Evolutionary conservation across 2,329 filamentous ascomycete species (phyloP).

Genomic region (Aspergillus calidoustus): DNA sequence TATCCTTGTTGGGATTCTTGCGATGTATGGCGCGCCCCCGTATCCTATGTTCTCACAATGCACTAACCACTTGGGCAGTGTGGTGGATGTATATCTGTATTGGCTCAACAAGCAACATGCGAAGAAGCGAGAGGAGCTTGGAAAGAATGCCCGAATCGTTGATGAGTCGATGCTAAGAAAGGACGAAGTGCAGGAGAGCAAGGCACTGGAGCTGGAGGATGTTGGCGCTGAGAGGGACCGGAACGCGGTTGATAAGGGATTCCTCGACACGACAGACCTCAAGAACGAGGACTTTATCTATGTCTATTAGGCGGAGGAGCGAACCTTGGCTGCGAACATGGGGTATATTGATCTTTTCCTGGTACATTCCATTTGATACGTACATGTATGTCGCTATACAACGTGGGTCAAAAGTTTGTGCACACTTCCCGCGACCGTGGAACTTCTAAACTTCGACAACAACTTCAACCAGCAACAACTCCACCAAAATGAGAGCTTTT

Average conservation of each 20-base stretch:
- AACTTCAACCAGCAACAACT: too few relatives aligned
- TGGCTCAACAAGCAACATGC: conserved; percentile 37
- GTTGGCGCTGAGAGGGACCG: neutral
- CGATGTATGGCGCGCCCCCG: conserved; percentile 23
- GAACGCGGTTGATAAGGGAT: conserved; percentile 17
- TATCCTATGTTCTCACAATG: neutral
- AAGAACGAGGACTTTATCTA: conserved; percentile 28
- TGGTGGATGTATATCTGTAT: conserved; percentile 38
- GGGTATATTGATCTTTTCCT: neutral
- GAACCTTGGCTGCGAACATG: neutral
- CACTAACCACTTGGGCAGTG: conserved; percentile 11
- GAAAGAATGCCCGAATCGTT: conserved; percentile 34
- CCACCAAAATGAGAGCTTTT: too few relatives aligned
- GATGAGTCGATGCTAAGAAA: conserved; percentile 43
- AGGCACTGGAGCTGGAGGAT: conserved; percentile 19
- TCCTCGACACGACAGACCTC: conserved; percentile 23
- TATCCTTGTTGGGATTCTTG: conserved; percentile 32
- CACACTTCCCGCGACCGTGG: too few relatives aligned
- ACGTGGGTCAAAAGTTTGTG: too few relatives aligned
- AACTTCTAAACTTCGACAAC: too few relatives aligned
- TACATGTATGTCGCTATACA: neutral
- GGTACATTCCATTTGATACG: neutral
- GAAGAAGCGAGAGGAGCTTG: conserved; percentile 33
- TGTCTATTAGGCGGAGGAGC: conserved; percentile 18
- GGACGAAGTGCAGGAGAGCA: conserved; percentile 11